Conservation (phyloP, 495 filamentous ascomycete species). For the Xylaria cubensis region DNA sequence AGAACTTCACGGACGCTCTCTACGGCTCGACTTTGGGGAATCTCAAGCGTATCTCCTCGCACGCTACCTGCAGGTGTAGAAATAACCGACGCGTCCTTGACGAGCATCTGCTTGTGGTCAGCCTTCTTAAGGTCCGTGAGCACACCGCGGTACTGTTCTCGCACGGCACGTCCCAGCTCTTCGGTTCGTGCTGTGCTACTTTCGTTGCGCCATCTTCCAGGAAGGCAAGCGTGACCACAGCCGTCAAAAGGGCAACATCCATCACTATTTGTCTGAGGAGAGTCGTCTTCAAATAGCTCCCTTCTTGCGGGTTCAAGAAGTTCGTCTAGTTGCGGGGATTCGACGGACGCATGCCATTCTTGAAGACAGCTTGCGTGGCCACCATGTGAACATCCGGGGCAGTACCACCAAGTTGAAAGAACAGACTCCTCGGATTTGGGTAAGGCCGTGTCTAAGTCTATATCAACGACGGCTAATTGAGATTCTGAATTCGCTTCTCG, state of each 20-base stretch:
- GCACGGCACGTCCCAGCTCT: slow-evolving; percentile 50
- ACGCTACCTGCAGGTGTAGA: slow-evolving; percentile 27
- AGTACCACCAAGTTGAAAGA: slow-evolving; percentile 67
- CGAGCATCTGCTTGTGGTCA: slow-evolving; percentile 22
- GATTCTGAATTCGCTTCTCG: slow-evolving; percentile 41
- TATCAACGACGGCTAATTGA: slow-evolving; percentile 18
- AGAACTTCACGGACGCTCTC: slow-evolving; percentile 57
- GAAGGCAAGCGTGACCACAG: slow-evolving; percentile 75
- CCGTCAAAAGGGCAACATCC: slow-evolving; percentile 78
- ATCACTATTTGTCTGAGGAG: slow-evolving; percentile 55
- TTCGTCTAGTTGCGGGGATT: slow-evolving; percentile 25
- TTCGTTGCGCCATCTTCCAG: slow-evolving; percentile 64
- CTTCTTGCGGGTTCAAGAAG: slow-evolving; percentile 15
- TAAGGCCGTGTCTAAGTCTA: slow-evolving; percentile 41
- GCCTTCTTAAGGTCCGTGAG: slow-evolving; percentile 35
- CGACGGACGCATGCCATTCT: slow-evolving; percentile 64
- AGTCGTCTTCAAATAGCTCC: slow-evolving; percentile 46
- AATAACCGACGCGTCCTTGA: slow-evolving; percentile 14
- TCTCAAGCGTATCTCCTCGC: slow-evolving; percentile 47
- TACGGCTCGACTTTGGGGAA: slow-evolving; percentile 60
- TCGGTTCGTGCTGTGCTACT: slow-evolving; percentile 45
- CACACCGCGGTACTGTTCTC: slow-evolving; percentile 47
- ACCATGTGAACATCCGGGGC: slow-evolving; percentile 76
- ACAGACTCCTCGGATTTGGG: slow-evolving; percentile 35
- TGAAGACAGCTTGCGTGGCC: slow-evolving; percentile 73